Base-by-base conservation (phyloP, 495 filamentous ascomycete genomes). In the Hapsidospora chrysogenum region DNA sequence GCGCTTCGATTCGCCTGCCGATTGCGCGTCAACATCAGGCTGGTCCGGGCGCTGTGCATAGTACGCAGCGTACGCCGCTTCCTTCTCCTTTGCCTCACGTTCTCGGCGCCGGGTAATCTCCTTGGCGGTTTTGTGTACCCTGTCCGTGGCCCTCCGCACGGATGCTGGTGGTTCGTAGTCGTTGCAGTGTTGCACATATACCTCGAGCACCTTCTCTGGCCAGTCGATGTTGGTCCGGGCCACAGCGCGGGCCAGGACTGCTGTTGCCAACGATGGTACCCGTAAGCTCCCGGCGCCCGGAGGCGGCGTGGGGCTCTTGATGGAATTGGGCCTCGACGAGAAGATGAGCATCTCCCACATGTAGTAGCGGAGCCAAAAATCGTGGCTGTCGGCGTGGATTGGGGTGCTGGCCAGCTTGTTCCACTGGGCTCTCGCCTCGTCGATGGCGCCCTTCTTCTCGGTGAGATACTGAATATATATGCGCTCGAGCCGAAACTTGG, bases 321-420 rank as follows among this genome's bases (percentile, higher is more conserved):
- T 27, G 13, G 8, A 42, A 36, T 56, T 60, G 35, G 41, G 47
- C 39, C 48, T 55, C 5, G 55, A 51, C 4, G 64, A 47, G 32
- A 62, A 64, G 11, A 58, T 53, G 33, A 77, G 66, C 63, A 95
- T 74, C 52, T 93, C 89, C 83, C 84, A 97, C 27, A 74, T 55
- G 52, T 92, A 94, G 51, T 80, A 94, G 25, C 75, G 70, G 20
- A 85, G 68, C 89, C 89, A 97, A 47, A 95, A 95, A 45, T 92
- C 82, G 45, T 82, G 82, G 46, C 76, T 84, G 41, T 80, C 66
- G 14, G 74, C 76, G 23, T 80, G 74, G 10, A 72, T 63, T 15
- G 65, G 48, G 17, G 55, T 48, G 8, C 28, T 38, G 2, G 78
- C 66, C 25, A 97, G 63, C 9, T 68, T 65, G 41, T 74, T 73